phyloP scores from a whole-genome alignment of 495 filamentous ascomycete genomes.

The Aspergillus campestris region DNA sequence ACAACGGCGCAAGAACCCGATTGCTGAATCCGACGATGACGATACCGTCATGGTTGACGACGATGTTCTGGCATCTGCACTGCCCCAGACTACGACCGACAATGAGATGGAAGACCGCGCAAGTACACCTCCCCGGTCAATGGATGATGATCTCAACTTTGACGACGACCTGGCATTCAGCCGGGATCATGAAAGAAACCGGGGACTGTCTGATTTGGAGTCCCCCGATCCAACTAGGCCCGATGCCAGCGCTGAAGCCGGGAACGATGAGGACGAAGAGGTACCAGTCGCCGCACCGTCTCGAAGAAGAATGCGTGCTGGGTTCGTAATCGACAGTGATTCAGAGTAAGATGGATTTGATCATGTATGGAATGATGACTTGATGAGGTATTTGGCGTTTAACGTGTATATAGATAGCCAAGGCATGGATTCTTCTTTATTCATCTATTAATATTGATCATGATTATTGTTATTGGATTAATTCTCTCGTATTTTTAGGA shows the following conservation, averaged over 20 bases:
- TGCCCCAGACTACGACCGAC: constrained; percentile 11
- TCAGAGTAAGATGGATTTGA: constrained; percentile 29
- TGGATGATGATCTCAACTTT: constrained; percentile 29
- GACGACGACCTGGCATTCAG: constrained; percentile 33
- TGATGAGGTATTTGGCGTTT: constrained; percentile 24
- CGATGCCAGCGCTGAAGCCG: constrained; percentile 1
- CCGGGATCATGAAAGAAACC: constrained; percentile 16
- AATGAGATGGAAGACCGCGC: constrained; percentile 15
- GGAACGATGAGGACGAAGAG: constrained; percentile 28
- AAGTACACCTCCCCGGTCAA: constrained; percentile 22
- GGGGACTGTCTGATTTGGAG: constrained; percentile 5
- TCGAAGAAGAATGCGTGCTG: constrained; percentile 34
- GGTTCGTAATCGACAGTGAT: constrained; percentile 45
- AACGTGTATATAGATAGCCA: not conserved
- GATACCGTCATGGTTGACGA: constrained; percentile 30
- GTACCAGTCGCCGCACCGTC: constrained; percentile 16
- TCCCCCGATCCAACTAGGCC: constrained; percentile 1
- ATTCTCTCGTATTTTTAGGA: too few relatives aligned
- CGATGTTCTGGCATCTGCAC: constrained; percentile 15
- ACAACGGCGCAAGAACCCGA: constrained; percentile 23
- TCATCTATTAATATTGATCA: too few relatives aligned
- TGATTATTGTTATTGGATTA: not conserved
- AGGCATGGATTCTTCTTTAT: too few relatives aligned
- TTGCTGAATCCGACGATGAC: constrained; percentile 21
- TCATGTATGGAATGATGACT: constrained; percentile 13